Conservation (phyloP, 345 rosid species). For the Dipteronia dyeriana region DNA sequence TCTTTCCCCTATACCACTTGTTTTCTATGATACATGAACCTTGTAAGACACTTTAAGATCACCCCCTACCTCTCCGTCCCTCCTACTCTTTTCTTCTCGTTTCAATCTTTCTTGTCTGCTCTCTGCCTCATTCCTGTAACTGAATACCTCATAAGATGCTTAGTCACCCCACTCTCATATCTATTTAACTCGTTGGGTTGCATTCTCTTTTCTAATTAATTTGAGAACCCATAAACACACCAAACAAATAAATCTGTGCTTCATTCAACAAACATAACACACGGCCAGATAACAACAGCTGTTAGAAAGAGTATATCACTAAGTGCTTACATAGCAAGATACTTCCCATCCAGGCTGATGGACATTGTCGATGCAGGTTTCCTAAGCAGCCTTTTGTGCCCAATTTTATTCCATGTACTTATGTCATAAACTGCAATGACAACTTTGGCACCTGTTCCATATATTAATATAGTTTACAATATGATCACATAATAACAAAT, state of each 20-base stretch:
- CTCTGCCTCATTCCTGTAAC: background rate
- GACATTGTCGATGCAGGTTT: constrained; percentile 84
- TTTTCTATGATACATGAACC: background rate
- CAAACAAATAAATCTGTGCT: background rate
- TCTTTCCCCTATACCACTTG: background rate
- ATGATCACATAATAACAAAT: constrained; percentile 2
- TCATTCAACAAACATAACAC: background rate
- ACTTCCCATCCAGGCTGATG: constrained; percentile 90
- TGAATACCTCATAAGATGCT: background rate
- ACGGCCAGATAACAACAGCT: background rate
- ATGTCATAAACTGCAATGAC: constrained; percentile 80
- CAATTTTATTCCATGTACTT: constrained; percentile 92
- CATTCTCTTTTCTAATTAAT: background rate
- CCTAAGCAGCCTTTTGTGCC: constrained; percentile 77
- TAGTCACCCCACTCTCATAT: background rate
- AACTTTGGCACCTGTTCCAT: constrained; percentile 62
- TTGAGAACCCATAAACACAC: background rate
- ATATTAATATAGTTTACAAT: constrained; percentile 20
- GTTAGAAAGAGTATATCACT: background rate
- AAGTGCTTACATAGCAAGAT: constrained; percentile 77
- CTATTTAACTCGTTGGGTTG: background rate
- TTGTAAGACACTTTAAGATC: background rate
- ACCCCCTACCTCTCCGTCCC: background rate
- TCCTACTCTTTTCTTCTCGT: background rate
- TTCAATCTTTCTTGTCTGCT: background rate